Evolutionary conservation across 495 filamentous ascomycete genomes (phyloP), one percentile per base, ranked within the genome.

Genomic region (Hyaloscypha hepaticicola): DNA sequence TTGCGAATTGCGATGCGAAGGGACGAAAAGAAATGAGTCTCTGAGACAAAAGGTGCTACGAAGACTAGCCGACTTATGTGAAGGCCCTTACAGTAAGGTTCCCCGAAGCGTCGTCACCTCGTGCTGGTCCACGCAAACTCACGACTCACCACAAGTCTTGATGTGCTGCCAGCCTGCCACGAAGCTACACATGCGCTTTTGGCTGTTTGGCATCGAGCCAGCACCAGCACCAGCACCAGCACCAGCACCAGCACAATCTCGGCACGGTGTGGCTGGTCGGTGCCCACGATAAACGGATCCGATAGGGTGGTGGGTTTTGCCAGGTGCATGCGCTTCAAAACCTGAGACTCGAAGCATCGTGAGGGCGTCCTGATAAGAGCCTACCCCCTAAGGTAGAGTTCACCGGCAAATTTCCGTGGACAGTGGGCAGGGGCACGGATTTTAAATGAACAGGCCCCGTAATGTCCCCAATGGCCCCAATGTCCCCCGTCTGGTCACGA

Each of bases 371-470:
- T n/a, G 38, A 45, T 45, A 45, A 45, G 38, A 45, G 31, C n/a
- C n/a, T n/a, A n/a, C n/a, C n/a, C n/a, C 38, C 38, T 45, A 24
- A 45, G 16, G 38, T 45, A n/a, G n/a, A n/a, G n/a, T n/a, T n/a
- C n/a, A 5, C 8, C 4, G 26, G 31, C 19, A 24, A 56, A 56
- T 56, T 56, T 56, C 53, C 31, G 28, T 56, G 11, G 25, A 29
- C 26, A n/a, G n/a, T n/a, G n/a, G n/a, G n/a, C 53, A 29, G 22
- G 53, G 53, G 53, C 53, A 29, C 53, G 53, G 53, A 56, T 56
- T 29, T 56, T 56, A 45, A 45, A 45, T 4, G 4, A 9, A 16
- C 16, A 16, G 4, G 16, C 38, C 38, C 38, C 38, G 38, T 45
- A 45, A 45, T 45, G n/a, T n/a, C n/a, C n/a, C n/a, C n/a, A n/a